A percentile compares a stretch with the other conserved stretches of the same genome.
Conservation (phyloP, 2,329 filamentous ascomycete genomes). For the Bertia moriformis region DNA sequence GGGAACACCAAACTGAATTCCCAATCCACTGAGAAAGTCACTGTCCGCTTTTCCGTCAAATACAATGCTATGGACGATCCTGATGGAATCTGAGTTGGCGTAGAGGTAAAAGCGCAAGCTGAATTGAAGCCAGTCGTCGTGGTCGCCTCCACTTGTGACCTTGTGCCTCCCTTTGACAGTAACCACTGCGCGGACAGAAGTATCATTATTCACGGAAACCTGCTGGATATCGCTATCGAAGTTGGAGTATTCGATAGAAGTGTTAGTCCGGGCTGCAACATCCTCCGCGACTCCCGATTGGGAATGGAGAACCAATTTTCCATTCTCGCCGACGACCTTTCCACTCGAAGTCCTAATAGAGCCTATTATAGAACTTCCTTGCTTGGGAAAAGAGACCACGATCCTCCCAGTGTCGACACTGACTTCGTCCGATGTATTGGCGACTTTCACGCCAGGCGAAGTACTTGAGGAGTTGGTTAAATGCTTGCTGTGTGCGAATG, state of each 20-base stretch:
- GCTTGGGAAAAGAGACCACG: neutral
- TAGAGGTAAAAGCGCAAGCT: conserved; percentile 43
- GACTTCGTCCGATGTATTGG: too few relatives aligned
- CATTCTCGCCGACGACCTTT: conserved; percentile 10
- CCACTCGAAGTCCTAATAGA: conserved; percentile 12
- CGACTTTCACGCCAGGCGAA: conserved; percentile 5
- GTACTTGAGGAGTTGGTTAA: too few relatives aligned
- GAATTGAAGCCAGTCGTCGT: conserved; percentile 24
- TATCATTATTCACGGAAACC: conserved; percentile 18
- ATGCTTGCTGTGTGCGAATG: conserved; percentile 6
- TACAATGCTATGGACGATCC: conserved; percentile 37
- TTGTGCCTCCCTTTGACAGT: conserved; percentile 9
- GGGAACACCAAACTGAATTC: conserved; percentile 38
- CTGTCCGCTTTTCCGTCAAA: conserved; percentile 32
- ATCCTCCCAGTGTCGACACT: conserved; percentile 4
- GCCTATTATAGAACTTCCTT: neutral
- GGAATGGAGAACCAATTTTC: conserved; percentile 23
- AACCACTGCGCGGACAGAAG: conserved; percentile 18
- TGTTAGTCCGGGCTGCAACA: conserved; percentile 12
- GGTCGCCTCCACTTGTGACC: conserved; percentile 5
- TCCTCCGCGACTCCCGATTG: conserved; percentile 20
- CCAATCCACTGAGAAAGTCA: conserved; percentile 36
- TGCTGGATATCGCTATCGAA: conserved; percentile 23
- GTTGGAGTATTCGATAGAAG: conserved; percentile 15
- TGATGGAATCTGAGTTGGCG: conserved; percentile 35